Percentiles rank a stretch among this genome's conserved stretches.
These are phyloP conservation scores for Amoebophrya sp. DNA, from an alignment of 169 alveolate genomes.

Conservation along the genomic window DNA sequence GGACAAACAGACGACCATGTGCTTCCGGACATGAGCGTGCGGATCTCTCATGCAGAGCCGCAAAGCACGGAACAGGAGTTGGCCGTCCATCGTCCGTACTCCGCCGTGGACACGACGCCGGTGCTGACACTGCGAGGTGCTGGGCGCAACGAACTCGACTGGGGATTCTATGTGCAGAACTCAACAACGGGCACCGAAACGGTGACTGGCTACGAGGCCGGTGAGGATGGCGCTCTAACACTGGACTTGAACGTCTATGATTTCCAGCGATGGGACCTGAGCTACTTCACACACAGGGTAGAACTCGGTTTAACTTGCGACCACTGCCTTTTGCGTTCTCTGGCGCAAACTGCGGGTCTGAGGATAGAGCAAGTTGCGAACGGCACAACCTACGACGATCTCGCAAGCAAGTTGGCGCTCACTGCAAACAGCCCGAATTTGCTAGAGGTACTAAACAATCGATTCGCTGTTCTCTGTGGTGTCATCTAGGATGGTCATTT, in stretches of 20 bases:
- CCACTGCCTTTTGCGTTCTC: background rate
- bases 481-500: too few species aligned
- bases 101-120: background rate
- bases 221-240: background rate
- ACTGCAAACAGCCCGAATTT: background rate
- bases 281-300: background rate
- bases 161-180: background rate
- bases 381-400: background rate
- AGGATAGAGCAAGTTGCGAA: background rate
- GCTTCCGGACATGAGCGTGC: background rate
- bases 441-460: background rate
- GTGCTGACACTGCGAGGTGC: background rate
- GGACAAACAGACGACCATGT: background rate
- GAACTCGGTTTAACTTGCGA: background rate
- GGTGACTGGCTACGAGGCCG: background rate
- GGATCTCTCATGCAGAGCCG: background rate
- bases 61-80: background rate
- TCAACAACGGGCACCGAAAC: background rate
- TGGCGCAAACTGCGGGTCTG: background rate
- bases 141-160: background rate
- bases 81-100: background rate
- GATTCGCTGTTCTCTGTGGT: too few species aligned
- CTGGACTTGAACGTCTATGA: background rate
- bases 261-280: conserved; percentile 3
- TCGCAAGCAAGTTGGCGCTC: background rate